Base-by-base conservation (phyloP, 2,329 filamentous ascomycete species). In the Zymoseptoria ardabiliae region DNA sequence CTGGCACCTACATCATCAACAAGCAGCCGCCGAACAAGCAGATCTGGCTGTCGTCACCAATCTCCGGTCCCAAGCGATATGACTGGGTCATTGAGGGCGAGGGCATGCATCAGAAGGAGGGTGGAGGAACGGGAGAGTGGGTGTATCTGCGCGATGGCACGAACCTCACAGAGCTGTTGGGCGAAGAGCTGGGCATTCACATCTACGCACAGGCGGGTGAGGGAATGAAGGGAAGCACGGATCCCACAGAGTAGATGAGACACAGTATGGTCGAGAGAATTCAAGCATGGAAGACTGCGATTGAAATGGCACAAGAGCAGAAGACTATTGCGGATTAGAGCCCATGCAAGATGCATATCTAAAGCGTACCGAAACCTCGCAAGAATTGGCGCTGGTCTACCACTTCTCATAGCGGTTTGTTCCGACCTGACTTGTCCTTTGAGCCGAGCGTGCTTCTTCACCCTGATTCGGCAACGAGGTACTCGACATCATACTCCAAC, bases 21-120 rank as follows among this genome's bases (percentile, higher is more conserved):
- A 99, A 99, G 76, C 94, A 99, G 75, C 94, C 94, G 0, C 91
- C 93, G 20, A 97, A 97, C 81, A 94, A 91, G 80, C 94, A 87
- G 70, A 96, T 99, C 71, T 99, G 94, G 94, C 85, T 97, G 52
- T 94, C 90, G 45, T 96, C 91, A 50, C 94, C 94, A 3, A 79
- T 91, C 57, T 92, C 90, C 5, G 94, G 94, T 0, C 94, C 94
- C 13, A 97, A 97, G 77, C 87, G 93, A 60, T 99, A 88, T 78
- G 92, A 97, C 75, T 99, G 90, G 83, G 88, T 96, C 58, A 73
- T 92, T 55, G 68, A 79, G 53, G 85, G 86, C 60, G 90, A 94
- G 68, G 80, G 83, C 30, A 88, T 91, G 79, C 76, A 85, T 68
- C 82, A 91, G 71, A 95, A 95, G 77, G 88, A 92, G 74, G 91